phyloP scores from a whole-genome alignment of 495 filamentous ascomycete genomes.

The Barbatosphaeria neglecta region DNA sequence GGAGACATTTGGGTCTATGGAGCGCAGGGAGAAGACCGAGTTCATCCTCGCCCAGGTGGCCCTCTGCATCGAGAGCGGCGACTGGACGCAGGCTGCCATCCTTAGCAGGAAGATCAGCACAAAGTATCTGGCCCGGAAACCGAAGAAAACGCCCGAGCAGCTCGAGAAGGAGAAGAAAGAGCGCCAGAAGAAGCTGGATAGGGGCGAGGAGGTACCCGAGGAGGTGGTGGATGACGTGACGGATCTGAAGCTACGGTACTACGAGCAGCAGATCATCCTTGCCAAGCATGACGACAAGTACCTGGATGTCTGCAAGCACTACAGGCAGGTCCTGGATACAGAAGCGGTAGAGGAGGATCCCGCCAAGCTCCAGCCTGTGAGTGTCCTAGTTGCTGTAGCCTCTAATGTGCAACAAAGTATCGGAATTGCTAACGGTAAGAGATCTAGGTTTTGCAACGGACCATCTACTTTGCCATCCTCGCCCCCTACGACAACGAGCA shows the following conservation, averaged over 20 bases:
- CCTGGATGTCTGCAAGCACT: conserved; percentile 93
- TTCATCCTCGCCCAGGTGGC: conserved; percentile 94
- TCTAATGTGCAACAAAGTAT: too few species aligned
- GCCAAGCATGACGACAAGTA: conserved; percentile 97
- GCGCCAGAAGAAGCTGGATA: conserved; percentile 62
- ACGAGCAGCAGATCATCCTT: conserved; percentile 88
- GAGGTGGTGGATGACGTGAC: conserved; percentile 83
- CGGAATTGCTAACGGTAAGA: too few species aligned
- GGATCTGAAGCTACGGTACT: conserved; percentile 90
- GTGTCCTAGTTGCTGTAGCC: conserved; percentile 14
- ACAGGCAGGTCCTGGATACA: conserved; percentile 88
- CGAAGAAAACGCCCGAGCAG: conserved; percentile 77
- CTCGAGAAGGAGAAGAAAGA: conserved; percentile 81
- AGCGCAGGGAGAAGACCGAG: conserved; percentile 90
- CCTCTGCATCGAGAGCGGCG: conserved; percentile 86
- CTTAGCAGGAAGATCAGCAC: conserved; percentile 95
- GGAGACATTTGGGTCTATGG: conserved; percentile 98
- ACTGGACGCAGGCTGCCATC: conserved; percentile 93
- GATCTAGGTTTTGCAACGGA: conserved; percentile 69
- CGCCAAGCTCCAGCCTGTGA: conserved; percentile 68
- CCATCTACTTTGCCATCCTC: conserved; percentile 95
- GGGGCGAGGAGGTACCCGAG: conserved; percentile 67
- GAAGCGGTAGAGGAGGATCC: conserved; percentile 86
- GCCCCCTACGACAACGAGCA: conserved; percentile 98
- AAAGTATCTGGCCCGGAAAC: conserved; percentile 75